A percentile compares a stretch with the other conserved stretches of the same genome.
Conservation (phyloP, 2,329 filamentous ascomycete genomes). For the Cladosporium velox region DNA sequence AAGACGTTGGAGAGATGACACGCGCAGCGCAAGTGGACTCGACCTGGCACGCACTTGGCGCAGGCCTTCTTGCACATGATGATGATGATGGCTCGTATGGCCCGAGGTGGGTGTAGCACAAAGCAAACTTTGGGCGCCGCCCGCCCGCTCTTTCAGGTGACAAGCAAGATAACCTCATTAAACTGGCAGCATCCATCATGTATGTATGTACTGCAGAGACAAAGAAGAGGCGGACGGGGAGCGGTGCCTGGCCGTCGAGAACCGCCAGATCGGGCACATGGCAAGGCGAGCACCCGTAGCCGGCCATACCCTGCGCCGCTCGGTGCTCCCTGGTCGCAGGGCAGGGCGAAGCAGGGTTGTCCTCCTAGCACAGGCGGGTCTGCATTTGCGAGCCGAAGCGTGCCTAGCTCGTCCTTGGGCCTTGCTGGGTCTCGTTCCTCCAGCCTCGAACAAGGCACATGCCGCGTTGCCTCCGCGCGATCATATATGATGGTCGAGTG, state of each 20-base stretch:
- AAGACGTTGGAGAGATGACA: slow-evolving; percentile 11
- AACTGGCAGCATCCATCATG: neutral
- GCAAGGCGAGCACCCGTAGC: slow-evolving; percentile 13
- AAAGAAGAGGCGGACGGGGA: slow-evolving; percentile 11
- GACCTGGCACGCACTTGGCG: slow-evolving; percentile 12
- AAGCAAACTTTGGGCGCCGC: neutral
- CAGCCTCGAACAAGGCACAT: slow-evolving; percentile 5
- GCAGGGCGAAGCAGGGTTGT: slow-evolving; percentile 8
- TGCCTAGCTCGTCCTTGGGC: neutral
- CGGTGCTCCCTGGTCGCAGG: slow-evolving; percentile 2
- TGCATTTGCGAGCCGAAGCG: slow-evolving; percentile 17
- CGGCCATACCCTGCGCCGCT: slow-evolving; percentile 3
- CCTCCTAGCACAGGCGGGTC: slow-evolving; percentile 1
- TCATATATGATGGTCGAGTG: neutral
- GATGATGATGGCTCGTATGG: neutral
- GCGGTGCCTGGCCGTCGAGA: slow-evolving; percentile 6
- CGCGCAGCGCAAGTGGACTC: slow-evolving; percentile 3
- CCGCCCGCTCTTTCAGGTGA: neutral
- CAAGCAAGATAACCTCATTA: neutral
- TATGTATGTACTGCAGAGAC: slow-evolving; percentile 6
- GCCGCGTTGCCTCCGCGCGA: slow-evolving; percentile 8
- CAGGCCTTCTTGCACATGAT: neutral
- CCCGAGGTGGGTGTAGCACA: slow-evolving; percentile 12
- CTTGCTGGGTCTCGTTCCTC: neutral
- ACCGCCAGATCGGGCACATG: slow-evolving; percentile 14